Conservation (phyloP, 805 yeast genomes). For the Candida krabiensis region DNA sequence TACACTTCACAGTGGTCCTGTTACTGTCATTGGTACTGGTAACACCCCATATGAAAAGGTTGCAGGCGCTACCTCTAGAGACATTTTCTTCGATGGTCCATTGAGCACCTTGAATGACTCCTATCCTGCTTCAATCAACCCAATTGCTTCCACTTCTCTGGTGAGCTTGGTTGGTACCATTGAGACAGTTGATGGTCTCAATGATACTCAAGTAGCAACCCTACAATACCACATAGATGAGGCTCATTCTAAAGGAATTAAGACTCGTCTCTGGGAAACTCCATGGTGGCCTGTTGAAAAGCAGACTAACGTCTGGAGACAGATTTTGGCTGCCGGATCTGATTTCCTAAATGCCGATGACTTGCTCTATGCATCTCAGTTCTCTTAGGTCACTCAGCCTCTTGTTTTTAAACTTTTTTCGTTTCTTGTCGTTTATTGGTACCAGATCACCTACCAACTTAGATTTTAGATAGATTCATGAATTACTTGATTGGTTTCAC, state of each 20-base stretch:
- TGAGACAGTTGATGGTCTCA: slow-evolving; percentile 31
- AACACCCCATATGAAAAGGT: slow-evolving; percentile 50
- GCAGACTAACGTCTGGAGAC: slow-evolving; percentile 49
- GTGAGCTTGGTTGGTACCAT: slow-evolving; percentile 24
- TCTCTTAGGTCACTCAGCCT: slow-evolving; percentile 6
- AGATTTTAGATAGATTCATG: too few relatives aligned
- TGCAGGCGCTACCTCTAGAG: slow-evolving; percentile 23
- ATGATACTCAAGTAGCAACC: slow-evolving; percentile 29
- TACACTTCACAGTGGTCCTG: slow-evolving; percentile 47
- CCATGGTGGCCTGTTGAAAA: slow-evolving; percentile 60
- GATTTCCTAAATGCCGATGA: slow-evolving; percentile 69
- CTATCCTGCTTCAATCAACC: slow-evolving; percentile 23
- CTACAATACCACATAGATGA: slow-evolving; percentile 31
- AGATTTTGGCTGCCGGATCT: slow-evolving; percentile 45
- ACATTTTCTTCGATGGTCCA: slow-evolving; percentile 56
- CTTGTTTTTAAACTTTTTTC: too few relatives aligned
- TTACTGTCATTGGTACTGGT: slow-evolving; percentile 68
- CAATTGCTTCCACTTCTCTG: slow-evolving; percentile 38
- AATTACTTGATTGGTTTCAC: too few relatives aligned
- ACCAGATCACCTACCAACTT: too few relatives aligned
- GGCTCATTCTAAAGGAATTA: slow-evolving; percentile 52
- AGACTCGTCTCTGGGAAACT: slow-evolving; percentile 71
- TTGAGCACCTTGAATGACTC: slow-evolving; percentile 31
- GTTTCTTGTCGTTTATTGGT: too few relatives aligned
- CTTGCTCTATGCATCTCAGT: slow-evolving; percentile 31